These are phyloP conservation scores for Wallemia hederae DNA, from an alignment of 1,284 basidiomycete genomes.

Conservation along the genomic window DNA sequence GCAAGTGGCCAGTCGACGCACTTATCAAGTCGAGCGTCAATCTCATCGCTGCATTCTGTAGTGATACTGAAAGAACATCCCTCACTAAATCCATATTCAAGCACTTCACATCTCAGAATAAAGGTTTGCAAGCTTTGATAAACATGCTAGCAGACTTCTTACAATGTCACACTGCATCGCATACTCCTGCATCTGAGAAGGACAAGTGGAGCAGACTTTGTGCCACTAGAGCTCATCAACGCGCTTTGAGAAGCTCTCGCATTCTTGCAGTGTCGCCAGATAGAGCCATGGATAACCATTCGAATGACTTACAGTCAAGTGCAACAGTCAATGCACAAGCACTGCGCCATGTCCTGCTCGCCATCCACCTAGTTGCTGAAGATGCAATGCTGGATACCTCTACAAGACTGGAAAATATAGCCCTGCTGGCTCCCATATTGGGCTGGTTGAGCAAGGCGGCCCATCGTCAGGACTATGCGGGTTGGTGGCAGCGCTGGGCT, in stretches of 20 bases:
- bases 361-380: not conserved
- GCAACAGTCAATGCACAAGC: not conserved
- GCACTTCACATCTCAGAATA: not conserved
- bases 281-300: not conserved
- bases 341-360: not conserved
- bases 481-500: not conserved
- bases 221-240: not conserved
- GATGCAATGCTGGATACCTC: not conserved
- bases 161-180: no score
- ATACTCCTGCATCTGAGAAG: not conserved
- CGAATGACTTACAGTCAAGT: not conserved
- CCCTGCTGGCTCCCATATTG: not conserved
- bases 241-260: not conserved
- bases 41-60: not conserved
- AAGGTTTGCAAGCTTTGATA: not conserved
- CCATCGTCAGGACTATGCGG: not conserved
- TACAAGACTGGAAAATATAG: not conserved
- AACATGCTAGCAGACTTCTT: not conserved
- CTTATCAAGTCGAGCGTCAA: not conserved
- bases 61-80: not conserved
- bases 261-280: not conserved
- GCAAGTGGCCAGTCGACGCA: not conserved
- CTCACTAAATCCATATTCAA: not conserved
- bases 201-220: not conserved
- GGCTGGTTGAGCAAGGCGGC: not conserved